Evolutionary conservation across 176 grass and related monocot genomes (phyloP).

Genomic region (Otatea glauca): DNA sequence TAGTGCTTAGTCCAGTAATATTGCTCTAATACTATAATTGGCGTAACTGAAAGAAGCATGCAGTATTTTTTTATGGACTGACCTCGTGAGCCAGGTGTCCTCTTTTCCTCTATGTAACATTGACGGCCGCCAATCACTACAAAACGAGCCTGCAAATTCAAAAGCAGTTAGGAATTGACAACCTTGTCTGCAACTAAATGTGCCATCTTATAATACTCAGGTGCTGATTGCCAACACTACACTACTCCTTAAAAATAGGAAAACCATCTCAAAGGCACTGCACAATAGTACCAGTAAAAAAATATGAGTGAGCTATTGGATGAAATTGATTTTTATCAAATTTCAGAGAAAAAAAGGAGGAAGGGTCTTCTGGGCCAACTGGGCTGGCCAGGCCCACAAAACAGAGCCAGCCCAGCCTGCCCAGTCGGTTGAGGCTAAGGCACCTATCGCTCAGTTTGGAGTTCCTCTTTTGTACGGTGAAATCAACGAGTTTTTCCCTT

Average conservation of each 20-base stretch:
- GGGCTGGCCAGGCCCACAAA: no score
- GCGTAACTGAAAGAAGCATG: neutral
- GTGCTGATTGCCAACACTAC: conserved; percentile 9
- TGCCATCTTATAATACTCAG: neutral
- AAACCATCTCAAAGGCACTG: conserved; percentile 17
- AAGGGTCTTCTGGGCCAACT: no score
- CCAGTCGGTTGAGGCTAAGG: no score
- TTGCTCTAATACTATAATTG: neutral
- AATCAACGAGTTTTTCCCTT: no score
- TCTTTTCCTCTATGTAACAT: conserved; percentile 82
- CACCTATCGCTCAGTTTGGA: no score
- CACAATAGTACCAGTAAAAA: neutral
- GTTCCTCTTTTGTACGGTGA: no score
- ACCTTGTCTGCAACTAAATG: neutral
- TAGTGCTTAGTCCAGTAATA: neutral
- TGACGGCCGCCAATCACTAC: conserved; percentile 70
- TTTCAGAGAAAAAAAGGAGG: no score
- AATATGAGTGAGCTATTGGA: neutral
- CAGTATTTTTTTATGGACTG: conserved; percentile 38
- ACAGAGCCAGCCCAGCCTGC: no score
- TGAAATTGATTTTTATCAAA: no score
- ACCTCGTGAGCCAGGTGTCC: conserved; percentile 68
- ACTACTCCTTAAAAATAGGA: neutral
- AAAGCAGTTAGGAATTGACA: conserved; percentile 35
- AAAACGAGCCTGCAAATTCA: conserved; percentile 63